Evolutionary conservation across 2,329 filamentous ascomycete genomes (phyloP).

Genomic region (Trichoderma atroviride): DNA sequence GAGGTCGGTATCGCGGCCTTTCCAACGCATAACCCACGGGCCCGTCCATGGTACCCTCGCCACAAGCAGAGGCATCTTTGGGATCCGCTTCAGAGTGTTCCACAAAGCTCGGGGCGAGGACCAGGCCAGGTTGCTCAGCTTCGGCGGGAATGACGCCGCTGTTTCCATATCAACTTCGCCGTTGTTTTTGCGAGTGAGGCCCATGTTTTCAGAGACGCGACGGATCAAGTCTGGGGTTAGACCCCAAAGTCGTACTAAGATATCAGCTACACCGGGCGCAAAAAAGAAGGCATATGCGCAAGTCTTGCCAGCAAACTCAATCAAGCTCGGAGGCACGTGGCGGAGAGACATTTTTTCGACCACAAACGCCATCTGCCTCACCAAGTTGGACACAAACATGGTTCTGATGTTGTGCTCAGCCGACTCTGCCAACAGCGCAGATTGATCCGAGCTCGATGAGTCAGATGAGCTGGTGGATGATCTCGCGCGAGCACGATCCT

Average conservation of each 20-base stretch:
- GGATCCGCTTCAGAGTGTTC: constrained; percentile 64
- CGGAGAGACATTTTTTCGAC: constrained; percentile 85
- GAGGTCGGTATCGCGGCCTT: constrained; percentile 82
- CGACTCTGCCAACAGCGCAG: constrained; percentile 59
- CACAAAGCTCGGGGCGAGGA: constrained; percentile 53
- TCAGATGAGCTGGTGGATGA: constrained; percentile 56
- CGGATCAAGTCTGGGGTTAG: constrained; percentile 69
- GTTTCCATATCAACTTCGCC: constrained; percentile 64
- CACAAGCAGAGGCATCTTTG: constrained; percentile 67
- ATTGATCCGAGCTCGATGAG: constrained; percentile 69
- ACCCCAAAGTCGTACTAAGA: constrained; percentile 80
- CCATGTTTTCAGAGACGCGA: constrained; percentile 70
- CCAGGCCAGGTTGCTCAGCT: constrained; percentile 61
- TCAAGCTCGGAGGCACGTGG: constrained; percentile 65
- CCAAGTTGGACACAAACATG: constrained; percentile 80
- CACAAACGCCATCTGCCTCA: constrained; percentile 83
- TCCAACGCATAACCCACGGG: constrained; percentile 83
- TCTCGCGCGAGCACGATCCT: constrained; percentile 49
- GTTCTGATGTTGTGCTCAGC: constrained; percentile 87
- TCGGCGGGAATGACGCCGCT: constrained; percentile 68
- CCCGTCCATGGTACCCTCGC: constrained; percentile 81
- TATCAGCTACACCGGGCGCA: constrained; percentile 80
- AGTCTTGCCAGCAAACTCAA: constrained; percentile 87
- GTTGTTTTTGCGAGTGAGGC: constrained; percentile 58
- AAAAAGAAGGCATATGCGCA: constrained; percentile 95